These are phyloP conservation scores for Malania oleifera DNA, from an alignment of 164 flowering plant species.

Conservation along the genomic window DNA sequence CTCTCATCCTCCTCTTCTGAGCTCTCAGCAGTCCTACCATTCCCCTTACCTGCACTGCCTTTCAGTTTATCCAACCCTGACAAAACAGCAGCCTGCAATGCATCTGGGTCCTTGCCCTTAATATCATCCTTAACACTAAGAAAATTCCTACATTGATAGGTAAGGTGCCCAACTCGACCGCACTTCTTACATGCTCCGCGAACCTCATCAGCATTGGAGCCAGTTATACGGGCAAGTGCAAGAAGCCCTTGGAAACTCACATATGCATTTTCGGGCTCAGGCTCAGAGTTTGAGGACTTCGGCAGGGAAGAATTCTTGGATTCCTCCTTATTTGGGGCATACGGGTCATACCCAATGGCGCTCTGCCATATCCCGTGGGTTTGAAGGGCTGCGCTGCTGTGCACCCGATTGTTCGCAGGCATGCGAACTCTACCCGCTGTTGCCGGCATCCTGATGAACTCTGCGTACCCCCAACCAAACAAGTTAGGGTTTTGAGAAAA, in stretches of 20 bases:
- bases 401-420: constrained; percentile 99
- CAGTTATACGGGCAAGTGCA: constrained; percentile 82
- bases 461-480: too few species aligned
- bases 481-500: too few species aligned
- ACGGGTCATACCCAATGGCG: constrained; percentile 93
- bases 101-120: constrained; percentile 54
- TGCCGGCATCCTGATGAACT: constrained; percentile 85
- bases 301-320: constrained; percentile 31
- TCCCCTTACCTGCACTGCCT: constrained; percentile 27
- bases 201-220: constrained; percentile 70
- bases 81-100: constrained; percentile 40
- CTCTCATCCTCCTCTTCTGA: constrained; percentile 66
- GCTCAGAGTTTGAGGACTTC: constrained; percentile 35
- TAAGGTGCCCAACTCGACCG: constrained; percentile 91
- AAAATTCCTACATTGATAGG: constrained; percentile 85
- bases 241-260: constrained; percentile 86
- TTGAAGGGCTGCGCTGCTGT: constrained; percentile 96
- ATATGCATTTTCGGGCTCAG: constrained; percentile 79
- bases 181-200: constrained; percentile 96
- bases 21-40: constrained; percentile 17
- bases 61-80: constrained; percentile 57
- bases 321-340: constrained; percentile 90
- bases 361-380: constrained; percentile 99
- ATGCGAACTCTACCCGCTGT: constrained; percentile 99
- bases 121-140: constrained; percentile 68